Base-by-base conservation (phyloP, 78 protist genomes). In the slime mould (Dictyostelium discoideum) region DNA sequence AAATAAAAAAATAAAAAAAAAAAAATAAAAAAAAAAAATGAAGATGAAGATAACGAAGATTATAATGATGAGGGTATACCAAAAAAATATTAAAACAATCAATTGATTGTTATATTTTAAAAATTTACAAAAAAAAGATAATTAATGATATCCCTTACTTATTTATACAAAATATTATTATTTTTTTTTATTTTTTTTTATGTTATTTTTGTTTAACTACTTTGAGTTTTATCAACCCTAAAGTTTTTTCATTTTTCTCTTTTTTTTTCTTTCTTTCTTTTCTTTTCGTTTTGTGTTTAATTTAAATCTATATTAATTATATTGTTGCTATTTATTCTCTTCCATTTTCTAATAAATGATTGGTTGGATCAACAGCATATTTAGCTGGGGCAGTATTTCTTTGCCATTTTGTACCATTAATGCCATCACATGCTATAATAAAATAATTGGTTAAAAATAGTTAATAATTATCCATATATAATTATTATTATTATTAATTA, bases 381-480 rank as follows among this genome's bases (percentile, higher is more conserved):
- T 10, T 18, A 20, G 93, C 79, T 16, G 94, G 94, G 7, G 94
- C 76, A 29, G 74, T 90, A 37, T 90, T 90, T 82, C 94, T 90
- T 90, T 90, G 94, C 86, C 87, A 90, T 72, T 90, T 90, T 20
- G 94, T 67, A 22, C 94, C 94, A 67, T 69, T 69, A 40, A 79
- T 50, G 11, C 57, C 86, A 82, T 82, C 88, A 82, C 94, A 90
- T 82, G 94, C 94, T 90, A 82, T 39, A n/a, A 5, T 4, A 48
- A 10, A 13, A 14, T 10, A 22, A 57, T 11, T 83, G 18, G 39
- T 14, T 32, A 32, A 32, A 32, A 20, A 57, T 24, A 44, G 39
- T 42, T 13, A 26, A 73, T 29, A 26, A 9, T 7, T 44, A 44
- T 44, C 48, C 48, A 44, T 44, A 44, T 44, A 44, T 7, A 44